Evolutionary conservation across 1,284 basidiomycete genomes (phyloP), one percentile per base, ranked within the genome.

Genomic region (Tremellales sp.): DNA sequence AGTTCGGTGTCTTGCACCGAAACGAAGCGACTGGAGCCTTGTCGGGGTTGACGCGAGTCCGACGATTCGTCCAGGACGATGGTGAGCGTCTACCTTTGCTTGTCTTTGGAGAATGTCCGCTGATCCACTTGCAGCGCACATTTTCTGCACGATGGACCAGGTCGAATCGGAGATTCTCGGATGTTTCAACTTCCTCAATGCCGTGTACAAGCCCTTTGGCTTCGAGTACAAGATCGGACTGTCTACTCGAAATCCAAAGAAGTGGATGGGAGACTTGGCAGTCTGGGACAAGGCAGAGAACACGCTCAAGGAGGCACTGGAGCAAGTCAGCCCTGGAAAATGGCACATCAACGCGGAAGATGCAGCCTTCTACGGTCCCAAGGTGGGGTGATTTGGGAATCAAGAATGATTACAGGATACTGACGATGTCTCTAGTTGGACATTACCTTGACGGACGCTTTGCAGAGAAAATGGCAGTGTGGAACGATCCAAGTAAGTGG

Each of bases 341-440:
- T 99, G 95, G 95, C 83, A 86, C 55, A 75, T 94, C 49, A 97
- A 97, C 72, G 89, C 90, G 5, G 94, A 90, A 40, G 95, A 99
- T 66, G 95, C 95, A 43, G 95, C 95, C 16, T 93, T 93, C 79
- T 94, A 94, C 72, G 90, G 90, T 2, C 91, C 90, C 52, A 93
- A 97, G 78, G 95, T 65, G 33, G 35, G 57, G 47, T 38, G 27
- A 43, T n/a, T 26, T 5, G 2, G 16, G 16, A 19, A 24, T 37
- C 12, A 19, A 21, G n/a, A 12, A 21, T 13, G 28, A 4, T 36
- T n/a, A 7, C 4, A 12, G 31, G 21, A 28, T 16, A 19, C 26
- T 34, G 14, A 5, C 9, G 24, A 24, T 44, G 40, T 55, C 29
- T 45, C 12, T 33, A 65, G 64, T 63, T 98, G 68, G 95, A 98